Evolutionary conservation across 176 grass and related monocot genomes (phyloP).

Genomic region (Olyra latifolia): DNA sequence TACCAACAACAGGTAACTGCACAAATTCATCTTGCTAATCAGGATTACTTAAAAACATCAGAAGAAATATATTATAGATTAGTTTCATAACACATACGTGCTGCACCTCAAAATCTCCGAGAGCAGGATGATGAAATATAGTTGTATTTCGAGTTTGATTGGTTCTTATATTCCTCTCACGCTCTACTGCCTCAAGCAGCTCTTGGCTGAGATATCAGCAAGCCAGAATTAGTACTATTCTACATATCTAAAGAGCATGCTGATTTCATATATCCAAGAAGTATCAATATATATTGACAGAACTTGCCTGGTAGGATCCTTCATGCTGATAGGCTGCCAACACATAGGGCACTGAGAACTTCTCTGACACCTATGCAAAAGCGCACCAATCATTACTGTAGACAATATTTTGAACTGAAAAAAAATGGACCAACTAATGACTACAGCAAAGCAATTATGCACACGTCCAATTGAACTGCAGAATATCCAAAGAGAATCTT

Average conservation of each 20-base stretch:
- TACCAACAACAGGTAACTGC: conserved; percentile 61
- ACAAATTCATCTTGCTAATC: conserved; percentile 26
- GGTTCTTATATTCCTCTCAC: conserved; percentile 67
- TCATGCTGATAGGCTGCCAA: conserved; percentile 81
- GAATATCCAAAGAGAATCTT: not conserved
- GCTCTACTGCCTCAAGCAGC: conserved; percentile 72
- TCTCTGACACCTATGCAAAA: conserved; percentile 75
- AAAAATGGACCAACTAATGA: not conserved
- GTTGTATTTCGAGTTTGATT: conserved; percentile 60
- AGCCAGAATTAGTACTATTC: conserved; percentile 17
- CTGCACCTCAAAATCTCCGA: conserved; percentile 82
- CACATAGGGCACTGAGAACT: conserved; percentile 99
- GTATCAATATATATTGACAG: not conserved
- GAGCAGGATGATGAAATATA: conserved; percentile 73
- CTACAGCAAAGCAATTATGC: not conserved
- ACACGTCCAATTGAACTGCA: conserved; percentile 2
- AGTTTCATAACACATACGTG: conserved; percentile 57
- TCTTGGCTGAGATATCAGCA: conserved; percentile 63
- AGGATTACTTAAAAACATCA: conserved; percentile 6
- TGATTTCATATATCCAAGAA: conserved; percentile 18
- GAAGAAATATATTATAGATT: not conserved
- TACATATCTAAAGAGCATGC: not conserved
- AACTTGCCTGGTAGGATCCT: conserved; percentile 82
- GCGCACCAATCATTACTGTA: conserved; percentile 23
- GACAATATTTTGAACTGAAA: conserved; percentile 27